phyloP scores from a whole-genome alignment of 192 early-diverging fungal genomes.

The Linnemannia zychae region DNA sequence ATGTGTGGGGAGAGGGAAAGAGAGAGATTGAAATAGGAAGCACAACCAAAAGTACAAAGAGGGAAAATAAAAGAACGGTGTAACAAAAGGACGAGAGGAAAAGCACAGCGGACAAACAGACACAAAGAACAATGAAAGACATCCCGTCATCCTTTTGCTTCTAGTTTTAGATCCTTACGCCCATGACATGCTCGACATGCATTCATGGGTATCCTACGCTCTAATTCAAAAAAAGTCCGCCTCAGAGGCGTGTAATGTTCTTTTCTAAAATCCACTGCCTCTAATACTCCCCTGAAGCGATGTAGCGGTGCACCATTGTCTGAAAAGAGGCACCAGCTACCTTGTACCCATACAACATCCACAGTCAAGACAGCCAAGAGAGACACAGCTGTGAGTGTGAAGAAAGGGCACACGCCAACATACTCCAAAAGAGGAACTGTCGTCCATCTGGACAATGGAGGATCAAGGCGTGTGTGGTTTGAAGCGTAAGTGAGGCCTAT shows the following conservation, averaged over 20 bases:
- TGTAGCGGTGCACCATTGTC: too few species aligned
- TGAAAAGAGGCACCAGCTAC: too few species aligned
- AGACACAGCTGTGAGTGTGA: too few species aligned
- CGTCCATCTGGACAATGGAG: slow-evolving; percentile 1
- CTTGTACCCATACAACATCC: too few species aligned
- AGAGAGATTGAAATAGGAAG: neutral
- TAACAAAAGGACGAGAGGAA: neutral
- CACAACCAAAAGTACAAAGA: neutral
- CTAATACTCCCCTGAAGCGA: too few species aligned
- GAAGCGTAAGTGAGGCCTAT: too few species aligned
- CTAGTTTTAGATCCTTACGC: neutral
- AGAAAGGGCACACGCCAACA: neutral
- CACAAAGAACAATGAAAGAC: neutral
- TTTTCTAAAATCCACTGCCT: too few species aligned
- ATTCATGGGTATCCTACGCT: neutral
- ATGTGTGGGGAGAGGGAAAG: neutral
- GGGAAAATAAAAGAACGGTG: neutral
- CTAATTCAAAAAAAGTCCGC: neutral
- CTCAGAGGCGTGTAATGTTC: neutral
- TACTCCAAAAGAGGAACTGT: neutral
- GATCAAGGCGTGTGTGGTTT: too few species aligned
- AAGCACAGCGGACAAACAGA: neutral
- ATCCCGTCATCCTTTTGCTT: neutral
- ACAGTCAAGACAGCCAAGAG: too few species aligned
- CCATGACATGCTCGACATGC: neutral